Percentiles rank a stretch among this genome's conserved stretches.
Conservation (phyloP, 495 filamentous ascomycete species). For the Talaromyces stipitatus region DNA sequence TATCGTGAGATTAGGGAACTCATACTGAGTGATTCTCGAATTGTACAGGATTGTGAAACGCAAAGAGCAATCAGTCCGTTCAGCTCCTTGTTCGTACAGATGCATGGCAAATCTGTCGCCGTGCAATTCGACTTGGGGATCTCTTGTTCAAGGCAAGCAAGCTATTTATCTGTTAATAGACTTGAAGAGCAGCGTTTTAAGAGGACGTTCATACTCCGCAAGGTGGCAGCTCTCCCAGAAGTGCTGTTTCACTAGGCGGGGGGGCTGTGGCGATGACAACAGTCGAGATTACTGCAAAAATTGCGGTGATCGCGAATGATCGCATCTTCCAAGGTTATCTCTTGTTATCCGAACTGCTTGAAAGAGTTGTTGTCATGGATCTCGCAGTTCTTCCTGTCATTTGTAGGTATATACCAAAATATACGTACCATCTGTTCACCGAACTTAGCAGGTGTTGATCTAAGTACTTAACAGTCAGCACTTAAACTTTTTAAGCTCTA, state of each 20-base stretch:
- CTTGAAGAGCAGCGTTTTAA: neutral
- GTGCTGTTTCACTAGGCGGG: neutral
- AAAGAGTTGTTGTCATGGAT: too few relatives aligned
- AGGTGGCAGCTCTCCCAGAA: neutral
- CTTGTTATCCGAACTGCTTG: too few relatives aligned
- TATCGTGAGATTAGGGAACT: neutral
- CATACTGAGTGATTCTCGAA: slow-evolving; percentile 19
- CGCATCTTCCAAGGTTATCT: too few relatives aligned
- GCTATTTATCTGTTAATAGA: slow-evolving; percentile 7
- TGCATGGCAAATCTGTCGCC: slow-evolving; percentile 17
- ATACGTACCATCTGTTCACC: too few relatives aligned
- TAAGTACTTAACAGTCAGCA: too few relatives aligned
- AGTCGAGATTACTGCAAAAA: neutral
- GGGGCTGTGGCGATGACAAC: neutral
- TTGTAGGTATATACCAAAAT: too few relatives aligned
- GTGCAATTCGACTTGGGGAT: slow-evolving; percentile 17
- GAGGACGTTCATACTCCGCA: neutral
- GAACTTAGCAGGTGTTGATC: too few relatives aligned
- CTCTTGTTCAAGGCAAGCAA: slow-evolving; percentile 16
- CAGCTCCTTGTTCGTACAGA: slow-evolving; percentile 17
- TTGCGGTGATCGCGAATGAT: neutral
- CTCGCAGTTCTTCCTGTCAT: too few relatives aligned
- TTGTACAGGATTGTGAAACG: slow-evolving; percentile 15
- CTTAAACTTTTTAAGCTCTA: too few relatives aligned
- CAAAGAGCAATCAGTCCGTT: slow-evolving; percentile 13